phyloP scores from a whole-genome alignment of 2,329 filamentous ascomycete species.

The Penicillium palitans region DNA sequence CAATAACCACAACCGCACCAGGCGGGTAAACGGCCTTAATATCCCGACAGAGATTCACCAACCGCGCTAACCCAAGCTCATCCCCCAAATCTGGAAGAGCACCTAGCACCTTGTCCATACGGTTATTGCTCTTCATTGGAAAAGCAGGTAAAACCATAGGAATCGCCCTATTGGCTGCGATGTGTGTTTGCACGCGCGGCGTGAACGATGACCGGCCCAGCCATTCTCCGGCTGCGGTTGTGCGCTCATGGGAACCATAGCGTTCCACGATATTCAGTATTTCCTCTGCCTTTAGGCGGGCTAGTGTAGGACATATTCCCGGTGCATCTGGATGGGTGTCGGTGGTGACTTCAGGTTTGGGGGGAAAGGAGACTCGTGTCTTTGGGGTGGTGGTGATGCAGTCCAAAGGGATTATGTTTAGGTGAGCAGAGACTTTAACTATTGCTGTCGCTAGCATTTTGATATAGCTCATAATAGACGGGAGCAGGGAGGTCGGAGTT shows the following conservation, averaged over 20 bases:
- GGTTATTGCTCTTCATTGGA: conserved; percentile 13
- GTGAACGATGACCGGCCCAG: conserved; percentile 10
- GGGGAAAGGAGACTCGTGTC: background rate
- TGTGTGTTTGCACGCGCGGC: conserved; percentile 5
- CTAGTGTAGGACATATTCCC: background rate
- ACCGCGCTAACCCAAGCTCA: conserved; percentile 9
- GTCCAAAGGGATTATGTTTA: background rate
- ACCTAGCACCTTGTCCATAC: conserved; percentile 9
- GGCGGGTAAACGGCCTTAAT: conserved; percentile 8
- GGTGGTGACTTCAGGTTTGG: background rate
- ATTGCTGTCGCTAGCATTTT: conserved; percentile 5
- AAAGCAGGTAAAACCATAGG: conserved; percentile 12
- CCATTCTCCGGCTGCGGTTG: conserved; percentile 6
- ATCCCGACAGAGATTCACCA: conserved; percentile 10
- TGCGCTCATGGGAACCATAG: conserved; percentile 8
- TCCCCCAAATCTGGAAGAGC: conserved; percentile 5
- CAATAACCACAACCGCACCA: conserved; percentile 10
- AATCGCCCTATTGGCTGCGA: conserved; percentile 4
- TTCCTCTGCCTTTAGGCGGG: background rate
- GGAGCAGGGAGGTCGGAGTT: background rate
- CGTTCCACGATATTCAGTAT: conserved; percentile 4
- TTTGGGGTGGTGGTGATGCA: background rate
- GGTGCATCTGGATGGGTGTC: background rate
- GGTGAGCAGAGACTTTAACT: background rate
- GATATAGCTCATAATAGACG: background rate